These are phyloP conservation scores for Pelargonium cotyledonis DNA, from an alignment of 441 rosid species.

Conservation along the genomic window DNA sequence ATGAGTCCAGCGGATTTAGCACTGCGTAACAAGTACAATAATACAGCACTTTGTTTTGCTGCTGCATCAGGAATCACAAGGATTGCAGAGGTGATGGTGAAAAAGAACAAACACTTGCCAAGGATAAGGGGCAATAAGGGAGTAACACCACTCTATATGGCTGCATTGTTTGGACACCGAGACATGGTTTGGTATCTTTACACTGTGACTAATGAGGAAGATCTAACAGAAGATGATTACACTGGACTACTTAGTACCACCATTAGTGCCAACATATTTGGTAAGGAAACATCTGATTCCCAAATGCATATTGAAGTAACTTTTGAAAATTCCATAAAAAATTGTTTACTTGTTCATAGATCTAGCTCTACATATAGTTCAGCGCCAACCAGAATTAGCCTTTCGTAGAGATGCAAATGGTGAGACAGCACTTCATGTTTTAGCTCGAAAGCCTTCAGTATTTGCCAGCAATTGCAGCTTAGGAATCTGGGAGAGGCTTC, in stretches of 20 bases:
- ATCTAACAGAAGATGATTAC: conserved; percentile 30
- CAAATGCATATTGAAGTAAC: background rate
- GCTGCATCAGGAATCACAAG: conserved; percentile 35
- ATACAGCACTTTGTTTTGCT: conserved; percentile 20
- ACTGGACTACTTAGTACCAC: conserved; percentile 31
- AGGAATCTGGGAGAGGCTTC: background rate
- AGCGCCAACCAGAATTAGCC: background rate
- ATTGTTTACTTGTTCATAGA: background rate
- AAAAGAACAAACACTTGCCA: conserved; percentile 26
- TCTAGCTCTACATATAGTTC: conserved; percentile 1
- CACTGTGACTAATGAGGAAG: conserved; percentile 23
- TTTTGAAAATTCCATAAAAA: background rate
- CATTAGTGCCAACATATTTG: conserved; percentile 18
- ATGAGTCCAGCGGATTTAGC: background rate
- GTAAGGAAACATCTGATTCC: conserved; percentile 1
- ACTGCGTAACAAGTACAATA: background rate
- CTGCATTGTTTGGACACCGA: conserved; percentile 34
- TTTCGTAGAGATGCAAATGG: conserved; percentile 2
- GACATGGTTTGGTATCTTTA: conserved; percentile 42
- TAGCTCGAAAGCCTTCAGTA: conserved; percentile 15
- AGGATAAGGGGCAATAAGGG: conserved; percentile 27
- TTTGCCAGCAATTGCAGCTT: background rate
- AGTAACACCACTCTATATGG: conserved; percentile 34
- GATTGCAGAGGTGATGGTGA: conserved; percentile 33
- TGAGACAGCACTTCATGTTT: conserved; percentile 15